Base-by-base conservation (phyloP, 805 yeast species). In the Sungouiella thailandica region DNA sequence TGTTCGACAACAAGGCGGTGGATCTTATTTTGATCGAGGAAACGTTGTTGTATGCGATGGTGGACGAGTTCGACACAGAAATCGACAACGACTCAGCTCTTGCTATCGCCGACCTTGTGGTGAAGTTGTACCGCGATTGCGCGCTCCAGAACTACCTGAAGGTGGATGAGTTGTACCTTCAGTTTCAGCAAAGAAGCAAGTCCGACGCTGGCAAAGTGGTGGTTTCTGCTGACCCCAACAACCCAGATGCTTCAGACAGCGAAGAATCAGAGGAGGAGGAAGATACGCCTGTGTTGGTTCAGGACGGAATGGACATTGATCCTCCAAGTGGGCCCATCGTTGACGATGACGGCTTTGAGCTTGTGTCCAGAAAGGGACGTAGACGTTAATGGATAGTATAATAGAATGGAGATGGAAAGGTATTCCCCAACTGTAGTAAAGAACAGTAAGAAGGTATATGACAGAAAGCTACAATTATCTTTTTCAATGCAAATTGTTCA, bases 261-360 rank as follows among this genome's bases (percentile, higher is more conserved):
- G 74, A 65, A 15, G 68, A 63, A 2, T 69, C 63, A 16, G 74
- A 65, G 15, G 67, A 63, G 2, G 77, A 66, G 0, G 79, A 68
- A 0, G 74, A 64, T 0, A 75, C 62, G 1, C 57, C 57, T 5
- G 49, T 44, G 3, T 25, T 43, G 12, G 42, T 23, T 3, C 38
- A 41, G 2, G 56, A 50, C 19, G 47, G 41, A 7, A 60, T 63
- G 65, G 63, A 61, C 11, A 46, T 58, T 3, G 62, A 59, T 29
- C 52, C 52, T 23, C 59, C 59, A 13, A 40, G 40, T 13, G 83
- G 71, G 8, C 95, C 95, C 2, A 54, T 83, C 7, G 71, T 90
- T 7, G 97, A 90, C 53, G 97, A 90, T 22, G 97, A 90, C 53
- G 98, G 97, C 1, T 90, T 90, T 52, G 93, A 88, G 48, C 60